phyloP scores from a whole-genome alignment of 2,329 filamentous ascomycete species.

The Penicillium rolfsii region DNA sequence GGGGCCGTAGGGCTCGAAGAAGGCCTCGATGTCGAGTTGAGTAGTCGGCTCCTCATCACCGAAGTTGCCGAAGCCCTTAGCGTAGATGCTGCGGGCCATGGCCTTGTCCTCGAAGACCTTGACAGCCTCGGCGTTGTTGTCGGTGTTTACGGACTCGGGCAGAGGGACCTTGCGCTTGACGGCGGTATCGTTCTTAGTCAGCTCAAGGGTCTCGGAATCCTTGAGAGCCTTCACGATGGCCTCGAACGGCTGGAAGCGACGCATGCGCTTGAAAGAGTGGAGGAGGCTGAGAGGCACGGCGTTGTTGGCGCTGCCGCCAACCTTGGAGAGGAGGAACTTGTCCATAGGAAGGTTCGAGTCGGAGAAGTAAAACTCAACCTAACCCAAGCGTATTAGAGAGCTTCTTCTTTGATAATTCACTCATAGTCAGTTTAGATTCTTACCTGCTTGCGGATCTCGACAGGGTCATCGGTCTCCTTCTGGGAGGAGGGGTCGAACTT shows the following conservation, averaged over 20 bases:
- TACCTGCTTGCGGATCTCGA: conserved; percentile 82
- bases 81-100: conserved; percentile 79
- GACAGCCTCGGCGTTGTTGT: conserved; percentile 57
- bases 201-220: conserved; percentile 71
- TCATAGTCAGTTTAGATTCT: conserved; percentile 20
- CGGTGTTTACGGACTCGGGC: conserved; percentile 56
- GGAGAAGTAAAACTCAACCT: conserved; percentile 97
- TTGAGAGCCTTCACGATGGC: conserved; percentile 82
- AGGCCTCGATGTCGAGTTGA: conserved; percentile 92
- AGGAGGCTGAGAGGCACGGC: conserved; percentile 77
- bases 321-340: conserved; percentile 79
- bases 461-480: conserved; percentile 74
- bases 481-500: conserved; percentile 72
- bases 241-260: conserved; percentile 84
- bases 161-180: conserved; percentile 76
- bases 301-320: conserved; percentile 73
- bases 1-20: conserved; percentile 80
- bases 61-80: conserved; percentile 88
- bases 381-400: conserved; percentile 16
- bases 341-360: conserved; percentile 88
- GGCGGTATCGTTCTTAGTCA: conserved; percentile 72
- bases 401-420: not conserved
- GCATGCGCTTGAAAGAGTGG: conserved; percentile 93
- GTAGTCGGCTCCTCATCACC: conserved; percentile 70
- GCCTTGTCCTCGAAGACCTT: conserved; percentile 65